Evolutionary conservation across 345 rosid species (phyloP).

Genomic region (Excoecaria cochinchinensis): DNA sequence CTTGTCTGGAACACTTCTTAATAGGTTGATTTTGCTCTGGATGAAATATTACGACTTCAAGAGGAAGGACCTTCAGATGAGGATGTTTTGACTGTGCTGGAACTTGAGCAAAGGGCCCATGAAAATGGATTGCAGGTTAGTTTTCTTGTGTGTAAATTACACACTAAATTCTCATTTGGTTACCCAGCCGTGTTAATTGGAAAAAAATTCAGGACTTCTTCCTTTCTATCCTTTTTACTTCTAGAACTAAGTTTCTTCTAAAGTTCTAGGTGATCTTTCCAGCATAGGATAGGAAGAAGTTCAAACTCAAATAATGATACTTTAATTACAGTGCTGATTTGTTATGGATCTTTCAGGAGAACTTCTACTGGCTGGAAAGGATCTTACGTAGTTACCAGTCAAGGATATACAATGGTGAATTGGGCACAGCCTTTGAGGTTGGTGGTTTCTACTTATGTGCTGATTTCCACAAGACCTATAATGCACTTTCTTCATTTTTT

Average conservation of each 20-base stretch:
- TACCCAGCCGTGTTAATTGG: neutral
- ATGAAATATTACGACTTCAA: constrained; percentile 76
- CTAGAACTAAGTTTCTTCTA: neutral
- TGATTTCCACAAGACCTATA: neutral
- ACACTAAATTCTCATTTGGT: neutral
- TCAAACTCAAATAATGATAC: neutral
- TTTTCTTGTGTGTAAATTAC: neutral
- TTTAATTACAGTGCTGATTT: constrained; percentile 3
- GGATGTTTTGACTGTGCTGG: constrained; percentile 72
- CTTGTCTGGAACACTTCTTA: neutral
- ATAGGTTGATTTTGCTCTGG: constrained; percentile 86
- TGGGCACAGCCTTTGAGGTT: constrained; percentile 63
- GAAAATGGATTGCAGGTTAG: constrained; percentile 87
- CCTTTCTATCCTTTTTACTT: neutral
- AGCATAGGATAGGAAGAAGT: neutral
- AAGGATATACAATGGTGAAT: constrained; percentile 69
- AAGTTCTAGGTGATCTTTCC: neutral
- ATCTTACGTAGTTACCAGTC: constrained; percentile 76
- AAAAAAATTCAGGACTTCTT: neutral
- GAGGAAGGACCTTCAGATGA: constrained; percentile 73
- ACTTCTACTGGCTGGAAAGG: constrained; percentile 56
- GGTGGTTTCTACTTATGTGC: constrained; percentile 17
- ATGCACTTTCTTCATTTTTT: neutral
- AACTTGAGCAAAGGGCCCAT: constrained; percentile 93
- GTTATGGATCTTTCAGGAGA: constrained; percentile 43